Percentiles rank a stretch among this genome's conserved stretches.
phyloP scores from a whole-genome alignment of 2,329 filamentous ascomycete species.

The Didymella pomorum region DNA sequence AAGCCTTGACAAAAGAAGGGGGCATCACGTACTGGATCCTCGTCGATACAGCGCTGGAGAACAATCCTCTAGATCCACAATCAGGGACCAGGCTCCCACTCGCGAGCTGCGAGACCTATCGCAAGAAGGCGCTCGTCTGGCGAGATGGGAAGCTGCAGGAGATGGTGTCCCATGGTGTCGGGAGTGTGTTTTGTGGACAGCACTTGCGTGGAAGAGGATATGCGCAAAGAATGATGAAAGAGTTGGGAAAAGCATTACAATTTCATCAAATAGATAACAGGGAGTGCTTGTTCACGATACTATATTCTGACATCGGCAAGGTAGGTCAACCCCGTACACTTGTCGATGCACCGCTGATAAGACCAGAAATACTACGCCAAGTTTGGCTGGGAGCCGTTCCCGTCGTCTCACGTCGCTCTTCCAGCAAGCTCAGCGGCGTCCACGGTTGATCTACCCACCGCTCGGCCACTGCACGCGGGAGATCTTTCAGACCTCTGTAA shows the following conservation, averaged over 20 bases:
- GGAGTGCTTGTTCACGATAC: constrained; percentile 71
- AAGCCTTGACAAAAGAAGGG: constrained; percentile 62
- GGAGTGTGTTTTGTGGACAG: constrained; percentile 78
- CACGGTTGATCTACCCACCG: constrained; percentile 31
- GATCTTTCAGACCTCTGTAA: constrained; percentile 69
- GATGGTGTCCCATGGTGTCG: constrained; percentile 74
- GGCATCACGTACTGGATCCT: constrained; percentile 68
- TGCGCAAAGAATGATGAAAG: constrained; percentile 78
- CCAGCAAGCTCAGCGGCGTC: constrained; percentile 15
- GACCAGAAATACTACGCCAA: constrained; percentile 81
- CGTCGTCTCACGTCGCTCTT: constrained; percentile 70
- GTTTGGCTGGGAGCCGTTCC: constrained; percentile 78
- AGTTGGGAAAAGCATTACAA: constrained; percentile 65
- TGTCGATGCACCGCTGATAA: constrained; percentile 71
- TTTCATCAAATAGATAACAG: constrained; percentile 58
- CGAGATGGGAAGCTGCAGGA: constrained; percentile 61
- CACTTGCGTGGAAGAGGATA: constrained; percentile 76
- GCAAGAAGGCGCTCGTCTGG: constrained; percentile 58
- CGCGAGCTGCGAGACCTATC: constrained; percentile 66
- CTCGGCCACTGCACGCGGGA: constrained; percentile 62
- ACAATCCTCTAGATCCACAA: constrained; percentile 48
- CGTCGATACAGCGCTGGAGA: constrained; percentile 55
- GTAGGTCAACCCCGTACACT: constrained; percentile 25
- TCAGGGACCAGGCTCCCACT: constrained; percentile 56
- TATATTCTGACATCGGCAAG: constrained; percentile 85